Evolutionary conservation across 2,329 filamentous ascomycete genomes (phyloP), one percentile per base, ranked within the genome.

Genomic region (Aspergillus floridensis): DNA sequence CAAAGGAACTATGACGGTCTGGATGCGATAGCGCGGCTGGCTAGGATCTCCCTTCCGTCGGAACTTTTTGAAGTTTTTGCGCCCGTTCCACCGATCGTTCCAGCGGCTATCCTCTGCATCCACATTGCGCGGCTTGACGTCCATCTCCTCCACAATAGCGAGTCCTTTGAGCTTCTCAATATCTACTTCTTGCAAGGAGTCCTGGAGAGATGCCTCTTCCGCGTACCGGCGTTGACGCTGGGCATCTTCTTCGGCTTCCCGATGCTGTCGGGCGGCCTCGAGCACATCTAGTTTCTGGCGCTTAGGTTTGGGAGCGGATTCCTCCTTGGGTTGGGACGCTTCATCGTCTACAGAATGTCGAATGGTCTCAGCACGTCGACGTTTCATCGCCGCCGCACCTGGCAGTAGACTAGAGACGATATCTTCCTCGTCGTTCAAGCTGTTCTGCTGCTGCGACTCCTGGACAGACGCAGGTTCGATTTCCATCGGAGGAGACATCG

Each of bases 61-160:
- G 70, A 99, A 99, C 67, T 86, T 90, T 74, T 99, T 99, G 79
- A 96, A 99, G 71, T 99, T 98, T 75, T 92, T 93, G 48, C 93
- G 84, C 0, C 93, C 95, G 71, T 97, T 96, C 95, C 95, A 99
- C 44, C 82, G 83, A 0, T 91, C 87, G 65, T 97, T 86, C 93
- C 93, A 97, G 46, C 91, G 83, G 5, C 87, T 85, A 19, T 82
- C 76, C 35, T 74, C 74, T 62, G 54, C 67, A 67, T 68, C 65
- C 66, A 63, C 62, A 56, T 62, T 47, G 69, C 68, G 69, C 65
- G 63, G 69, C 58, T 24, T 82, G 0, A 97, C 72, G 8, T 89
- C 82, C 76, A 96, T 90, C 63, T 89, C 84, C 69, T 95, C 91
- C 1, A 96, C 83, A 16, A 92, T 85, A 3, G 89, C 89, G 2